A percentile compares a stretch with the other conserved stretches of the same genome.
These are phyloP conservation scores for Cladophialophora yegresii DNA, from an alignment of 2,329 filamentous ascomycete species.

Conservation along the genomic window DNA sequence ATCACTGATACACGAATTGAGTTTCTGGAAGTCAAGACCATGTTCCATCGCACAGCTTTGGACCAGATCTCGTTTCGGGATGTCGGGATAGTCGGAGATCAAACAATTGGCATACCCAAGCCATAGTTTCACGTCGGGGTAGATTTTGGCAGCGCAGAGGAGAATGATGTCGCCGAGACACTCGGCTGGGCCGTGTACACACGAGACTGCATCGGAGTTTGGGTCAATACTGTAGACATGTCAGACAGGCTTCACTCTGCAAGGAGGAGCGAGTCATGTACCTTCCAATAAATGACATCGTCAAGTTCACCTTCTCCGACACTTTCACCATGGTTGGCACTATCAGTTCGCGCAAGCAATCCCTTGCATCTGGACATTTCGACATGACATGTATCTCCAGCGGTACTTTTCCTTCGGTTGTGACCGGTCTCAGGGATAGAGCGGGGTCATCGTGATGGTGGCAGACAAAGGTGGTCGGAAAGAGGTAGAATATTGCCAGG, in stretches of 20 bases:
- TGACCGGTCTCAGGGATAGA: not conserved
- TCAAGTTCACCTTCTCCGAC: constrained; percentile 84
- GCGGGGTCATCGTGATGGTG: constrained; percentile 30
- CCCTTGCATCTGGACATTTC: constrained; percentile 89
- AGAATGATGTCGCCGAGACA: constrained; percentile 94
- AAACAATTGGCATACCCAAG: constrained; percentile 94
- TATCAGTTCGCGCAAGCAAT: constrained; percentile 77
- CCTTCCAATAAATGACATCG: constrained; percentile 84
- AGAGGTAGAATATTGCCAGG: constrained; percentile 25
- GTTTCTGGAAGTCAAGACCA: constrained; percentile 75
- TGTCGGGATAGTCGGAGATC: constrained; percentile 70
- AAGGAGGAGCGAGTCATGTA: constrained; percentile 45
- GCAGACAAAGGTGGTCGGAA: constrained; percentile 29
- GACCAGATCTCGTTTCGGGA: constrained; percentile 76
- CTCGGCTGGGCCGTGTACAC: constrained; percentile 85
- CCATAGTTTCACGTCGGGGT: constrained; percentile 65
- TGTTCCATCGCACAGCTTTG: constrained; percentile 89
- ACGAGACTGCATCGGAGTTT: constrained; percentile 78
- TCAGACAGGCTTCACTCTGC: constrained; percentile 15
- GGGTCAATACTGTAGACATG: constrained; percentile 57
- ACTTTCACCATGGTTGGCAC: constrained; percentile 83
- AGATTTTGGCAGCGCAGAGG: constrained; percentile 78
- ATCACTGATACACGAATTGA: constrained; percentile 77
- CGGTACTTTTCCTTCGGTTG: constrained; percentile 57
- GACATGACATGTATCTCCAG: constrained; percentile 95